Base-by-base conservation (phyloP, 805 yeast species). In the Zygosaccharomyces siamensis region DNA sequence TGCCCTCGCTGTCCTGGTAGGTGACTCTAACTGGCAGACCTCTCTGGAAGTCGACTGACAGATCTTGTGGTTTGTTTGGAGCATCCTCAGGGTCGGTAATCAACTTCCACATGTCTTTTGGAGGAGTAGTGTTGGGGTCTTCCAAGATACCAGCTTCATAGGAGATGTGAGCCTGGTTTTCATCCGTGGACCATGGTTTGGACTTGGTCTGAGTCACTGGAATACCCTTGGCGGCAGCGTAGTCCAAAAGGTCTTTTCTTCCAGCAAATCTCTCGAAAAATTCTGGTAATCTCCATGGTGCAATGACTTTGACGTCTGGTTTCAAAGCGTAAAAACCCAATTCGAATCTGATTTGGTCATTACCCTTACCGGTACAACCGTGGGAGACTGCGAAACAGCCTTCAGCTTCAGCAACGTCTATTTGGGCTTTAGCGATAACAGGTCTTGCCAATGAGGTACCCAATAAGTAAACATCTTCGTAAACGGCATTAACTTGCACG, bases 311-410 rank as follows among this genome's bases (percentile, higher is more conserved):
- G 61, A 93, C 96, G 66, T 90, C 98, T 38, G 99, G 99, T 76
- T 93, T 90, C 71, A 93, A 81, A 32, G 98, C 99, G 72, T 93
- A 93, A 79, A 93, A 93, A 7, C 95, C 84, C 53, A 93, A 78
- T 75, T 93, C 99, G 70, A 93, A 93, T 74, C 99, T 86, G 58
- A 93, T 97, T 76, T 93, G 99, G 73, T 93, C 99, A 70, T 93
- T 93, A 75, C 99, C 99, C 77, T 93, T 93, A 76, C 99, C 99
- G 59, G 99, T 93, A 76, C 99, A 93, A 56, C 99, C 99, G 72
- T 93, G 99, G 43, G 96, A 83, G 43, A 93, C 99, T 46, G 98
- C 98, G 63, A 92, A 89, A 79, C 99, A 93, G 57, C 97, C 97
- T 72, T 93, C 95, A 64, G 86, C 80, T 75, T 89, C 95, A 54